A percentile compares a stretch with the other conserved stretches of the same genome.
These are phyloP conservation scores for Hippophae tibetana DNA, from an alignment of 306 rosid species.

Conservation along the genomic window DNA sequence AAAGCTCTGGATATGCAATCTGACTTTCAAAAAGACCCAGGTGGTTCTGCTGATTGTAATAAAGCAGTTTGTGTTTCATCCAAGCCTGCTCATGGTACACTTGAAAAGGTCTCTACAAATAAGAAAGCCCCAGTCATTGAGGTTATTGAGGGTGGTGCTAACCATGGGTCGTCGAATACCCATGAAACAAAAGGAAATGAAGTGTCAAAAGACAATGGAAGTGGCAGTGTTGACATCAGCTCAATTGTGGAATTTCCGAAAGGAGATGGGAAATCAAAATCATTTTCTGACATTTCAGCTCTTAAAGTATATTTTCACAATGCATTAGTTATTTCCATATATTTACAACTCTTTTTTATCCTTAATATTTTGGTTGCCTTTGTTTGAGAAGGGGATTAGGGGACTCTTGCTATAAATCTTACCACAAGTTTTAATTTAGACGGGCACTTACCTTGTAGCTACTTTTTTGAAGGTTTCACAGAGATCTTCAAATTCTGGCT, in stretches of 20 bases:
- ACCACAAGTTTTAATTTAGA: too few relatives aligned
- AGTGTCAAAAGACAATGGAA: constrained; percentile 29
- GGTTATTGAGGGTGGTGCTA: constrained; percentile 22
- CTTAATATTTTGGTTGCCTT: too few relatives aligned
- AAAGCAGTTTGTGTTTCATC: constrained; percentile 21
- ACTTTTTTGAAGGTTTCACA: constrained; percentile 42
- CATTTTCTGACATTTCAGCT: constrained; percentile 29
- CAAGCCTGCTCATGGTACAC: constrained; percentile 25
- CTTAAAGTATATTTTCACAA: constrained; percentile 31
- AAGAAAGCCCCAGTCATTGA: constrained; percentile 29
- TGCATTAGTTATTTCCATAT: constrained; percentile 4
- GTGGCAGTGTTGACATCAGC: constrained; percentile 30
- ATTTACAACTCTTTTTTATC: too few relatives aligned
- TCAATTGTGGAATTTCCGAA: constrained; percentile 30
- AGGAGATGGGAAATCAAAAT: constrained; percentile 24
- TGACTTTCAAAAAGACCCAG: constrained; percentile 25
- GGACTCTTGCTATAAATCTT: too few relatives aligned
- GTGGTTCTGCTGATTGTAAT: constrained; percentile 22
- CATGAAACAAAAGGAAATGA: constrained; percentile 26
- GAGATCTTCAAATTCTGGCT: constrained; percentile 33
- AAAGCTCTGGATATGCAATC: constrained; percentile 21
- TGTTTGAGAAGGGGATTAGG: too few relatives aligned
- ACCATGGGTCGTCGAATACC: constrained; percentile 19
- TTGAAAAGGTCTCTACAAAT: constrained; percentile 26
- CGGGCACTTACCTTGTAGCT: too few relatives aligned